These are phyloP conservation scores for Eucalyptus cloeziana DNA, from an alignment of 345 rosid genomes.

Conservation along the genomic window DNA sequence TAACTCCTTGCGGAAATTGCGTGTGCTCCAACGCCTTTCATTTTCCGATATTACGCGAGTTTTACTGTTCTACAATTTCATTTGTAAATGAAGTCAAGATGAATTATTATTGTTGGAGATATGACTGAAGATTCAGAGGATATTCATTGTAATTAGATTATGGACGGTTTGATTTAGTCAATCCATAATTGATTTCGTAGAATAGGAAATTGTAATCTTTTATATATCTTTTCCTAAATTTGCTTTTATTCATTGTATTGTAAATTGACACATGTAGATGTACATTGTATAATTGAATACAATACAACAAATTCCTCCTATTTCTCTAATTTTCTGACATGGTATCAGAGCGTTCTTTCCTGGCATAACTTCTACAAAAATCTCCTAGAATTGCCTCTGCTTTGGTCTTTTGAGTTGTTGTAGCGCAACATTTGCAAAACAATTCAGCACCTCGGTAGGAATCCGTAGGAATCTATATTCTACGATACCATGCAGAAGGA, in stretches of 20 bases:
- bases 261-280: neutral
- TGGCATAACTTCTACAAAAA: neutral
- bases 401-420: neutral
- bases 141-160: no score
- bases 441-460: neutral
- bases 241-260: neutral
- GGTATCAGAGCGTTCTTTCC: neutral
- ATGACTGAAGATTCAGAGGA: neutral
- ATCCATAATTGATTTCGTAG: neutral
- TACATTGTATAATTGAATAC: neutral
- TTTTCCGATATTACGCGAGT: no score
- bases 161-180: neutral
- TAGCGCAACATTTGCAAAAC: neutral
- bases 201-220: neutral
- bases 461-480: no score
- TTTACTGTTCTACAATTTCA: no score
- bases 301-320: neutral
- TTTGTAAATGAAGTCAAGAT: neutral
- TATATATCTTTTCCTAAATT: neutral
- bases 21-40: no score
- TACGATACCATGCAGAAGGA: neutral
- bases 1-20: neutral
- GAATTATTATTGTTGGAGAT: neutral
- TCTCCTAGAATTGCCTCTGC: neutral
- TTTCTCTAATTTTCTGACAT: neutral